These are phyloP conservation scores for Neurospora africana DNA, from an alignment of 495 filamentous ascomycete genomes.

Conservation along the genomic window DNA sequence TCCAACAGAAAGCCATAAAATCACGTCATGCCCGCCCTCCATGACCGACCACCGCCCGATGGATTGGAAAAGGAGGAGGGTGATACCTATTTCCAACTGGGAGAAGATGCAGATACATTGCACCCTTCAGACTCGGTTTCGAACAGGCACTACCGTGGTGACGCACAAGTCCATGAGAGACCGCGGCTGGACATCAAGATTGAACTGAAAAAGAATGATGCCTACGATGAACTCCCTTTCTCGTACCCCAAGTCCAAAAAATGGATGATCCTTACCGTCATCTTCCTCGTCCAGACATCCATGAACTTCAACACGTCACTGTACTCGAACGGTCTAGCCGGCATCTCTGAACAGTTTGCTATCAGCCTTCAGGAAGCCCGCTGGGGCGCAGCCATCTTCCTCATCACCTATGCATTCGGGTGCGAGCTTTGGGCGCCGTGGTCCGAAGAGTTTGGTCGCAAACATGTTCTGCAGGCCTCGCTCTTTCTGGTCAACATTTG, in stretches of 20 bases:
- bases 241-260: constrained; percentile 57
- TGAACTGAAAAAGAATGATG: constrained; percentile 53
- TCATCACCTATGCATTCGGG: constrained; percentile 66
- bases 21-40: not conserved
- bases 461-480: constrained; percentile 59
- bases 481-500: constrained; percentile 65
- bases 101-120: not conserved
- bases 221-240: constrained; percentile 56
- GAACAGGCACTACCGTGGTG: not conserved
- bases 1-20: not conserved
- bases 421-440: constrained; percentile 79
- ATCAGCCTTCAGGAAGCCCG: constrained; percentile 57
- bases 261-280: constrained; percentile 62
- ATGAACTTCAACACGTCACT: constrained; percentile 81
- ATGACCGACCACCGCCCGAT: not conserved
- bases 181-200: constrained; percentile 22
- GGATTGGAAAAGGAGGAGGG: not conserved
- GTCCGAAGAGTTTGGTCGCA: constrained; percentile 70
- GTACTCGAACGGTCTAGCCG: constrained; percentile 54
- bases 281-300: constrained; percentile 67
- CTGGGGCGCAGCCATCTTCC: constrained; percentile 58
- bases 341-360: constrained; percentile 50
- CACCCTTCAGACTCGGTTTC: not conserved
- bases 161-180: not conserved
- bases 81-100: not conserved